Percentiles rank a stretch among this genome's conserved stretches.
phyloP scores from a whole-genome alignment of 2,329 filamentous ascomycete genomes.

The Stemphylium vesicarium region DNA sequence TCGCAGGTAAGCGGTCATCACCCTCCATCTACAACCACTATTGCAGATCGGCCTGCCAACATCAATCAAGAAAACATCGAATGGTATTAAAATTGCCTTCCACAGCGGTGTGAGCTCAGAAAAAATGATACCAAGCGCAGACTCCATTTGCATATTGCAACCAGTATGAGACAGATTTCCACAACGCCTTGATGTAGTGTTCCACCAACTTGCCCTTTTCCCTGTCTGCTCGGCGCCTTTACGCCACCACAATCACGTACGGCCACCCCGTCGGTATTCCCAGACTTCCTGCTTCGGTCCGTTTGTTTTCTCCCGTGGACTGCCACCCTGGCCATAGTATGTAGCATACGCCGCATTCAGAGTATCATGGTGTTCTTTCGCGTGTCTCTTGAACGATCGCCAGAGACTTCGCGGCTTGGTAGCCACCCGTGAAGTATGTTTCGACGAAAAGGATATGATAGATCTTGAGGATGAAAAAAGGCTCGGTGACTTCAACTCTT shows the following conservation, averaged over 20 bases:
- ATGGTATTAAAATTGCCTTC: slow-evolving; percentile 56
- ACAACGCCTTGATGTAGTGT: no score
- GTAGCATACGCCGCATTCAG: slow-evolving; percentile 27
- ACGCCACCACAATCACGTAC: not conserved
- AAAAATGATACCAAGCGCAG: no score
- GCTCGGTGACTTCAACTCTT: slow-evolving; percentile 18
- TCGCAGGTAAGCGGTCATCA: no score
- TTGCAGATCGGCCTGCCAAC: no score
- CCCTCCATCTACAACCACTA: no score
- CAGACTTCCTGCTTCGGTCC: slow-evolving; percentile 19
- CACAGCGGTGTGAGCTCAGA: slow-evolving; percentile 10
- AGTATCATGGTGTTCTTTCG: slow-evolving; percentile 30
- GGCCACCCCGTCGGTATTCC: slow-evolving; percentile 23
- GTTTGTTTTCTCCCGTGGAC: not conserved
- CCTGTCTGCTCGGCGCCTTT: no score
- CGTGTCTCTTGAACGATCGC: slow-evolving; percentile 25
- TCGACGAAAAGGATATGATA: not conserved
- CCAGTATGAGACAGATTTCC: no score
- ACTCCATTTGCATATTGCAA: no score
- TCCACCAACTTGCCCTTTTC: no score
- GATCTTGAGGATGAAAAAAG: slow-evolving; percentile 8
- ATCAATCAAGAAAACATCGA: slow-evolving; percentile 43
- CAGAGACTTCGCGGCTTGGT: slow-evolving; percentile 18
- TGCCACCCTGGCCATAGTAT: slow-evolving; percentile 27
- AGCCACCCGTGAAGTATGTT: not conserved